Conservation (phyloP, 2,329 filamentous ascomycete species). For the Epichloe uncinata region DNA sequence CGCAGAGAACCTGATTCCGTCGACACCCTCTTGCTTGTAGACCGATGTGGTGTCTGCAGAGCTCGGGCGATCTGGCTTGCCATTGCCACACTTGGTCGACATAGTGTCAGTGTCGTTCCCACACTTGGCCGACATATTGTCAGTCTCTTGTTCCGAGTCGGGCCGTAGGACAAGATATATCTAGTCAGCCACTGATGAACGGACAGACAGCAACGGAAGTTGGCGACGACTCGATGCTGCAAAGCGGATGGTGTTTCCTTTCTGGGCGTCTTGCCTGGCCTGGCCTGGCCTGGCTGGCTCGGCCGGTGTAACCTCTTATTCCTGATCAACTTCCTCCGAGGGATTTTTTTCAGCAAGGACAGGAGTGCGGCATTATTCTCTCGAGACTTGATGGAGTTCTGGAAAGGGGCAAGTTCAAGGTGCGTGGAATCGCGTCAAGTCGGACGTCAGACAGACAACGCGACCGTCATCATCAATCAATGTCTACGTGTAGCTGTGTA, state of each 20-base stretch:
- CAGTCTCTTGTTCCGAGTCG: background rate
- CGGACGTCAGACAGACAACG: too few relatives aligned
- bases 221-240: too few relatives aligned
- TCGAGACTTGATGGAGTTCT: too few relatives aligned
- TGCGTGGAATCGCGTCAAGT: too few relatives aligned
- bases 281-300: background rate
- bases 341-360: too few relatives aligned
- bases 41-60: constrained; percentile 17
- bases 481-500: too few relatives aligned
- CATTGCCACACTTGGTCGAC: constrained; percentile 10
- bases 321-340: too few relatives aligned
- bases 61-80: constrained; percentile 20
- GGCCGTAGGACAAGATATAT: background rate
- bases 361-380: too few relatives aligned
- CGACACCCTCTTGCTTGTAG: constrained; percentile 6
- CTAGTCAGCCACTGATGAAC: background rate
- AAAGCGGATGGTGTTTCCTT: background rate
- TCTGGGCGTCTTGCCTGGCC: background rate
- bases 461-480: too few relatives aligned
- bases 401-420: too few relatives aligned
- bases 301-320: background rate
- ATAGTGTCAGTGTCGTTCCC: constrained; percentile 15
- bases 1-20: constrained; percentile 14
- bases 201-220: background rate
- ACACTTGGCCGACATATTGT: background rate